phyloP scores from a whole-genome alignment of 2,329 filamentous ascomycete species.

The Decorospora gaudefroyi region DNA sequence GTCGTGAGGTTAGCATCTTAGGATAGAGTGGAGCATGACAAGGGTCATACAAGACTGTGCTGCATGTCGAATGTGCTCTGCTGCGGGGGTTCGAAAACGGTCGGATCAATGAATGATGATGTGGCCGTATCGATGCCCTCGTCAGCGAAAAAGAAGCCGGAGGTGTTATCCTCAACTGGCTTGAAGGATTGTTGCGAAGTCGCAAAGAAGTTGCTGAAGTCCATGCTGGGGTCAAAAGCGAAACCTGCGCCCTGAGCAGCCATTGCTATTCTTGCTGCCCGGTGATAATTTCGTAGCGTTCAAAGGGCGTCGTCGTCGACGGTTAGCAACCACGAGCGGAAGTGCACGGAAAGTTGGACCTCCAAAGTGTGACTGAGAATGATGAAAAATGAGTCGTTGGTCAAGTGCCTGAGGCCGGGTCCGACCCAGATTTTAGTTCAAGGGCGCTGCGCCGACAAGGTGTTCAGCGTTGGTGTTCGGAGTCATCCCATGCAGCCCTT shows the following conservation, averaged over 20 bases:
- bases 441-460: slow-evolving; percentile 24
- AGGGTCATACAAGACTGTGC: slow-evolving; percentile 36
- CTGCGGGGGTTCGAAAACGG: slow-evolving; percentile 28
- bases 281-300: slow-evolving; percentile 20
- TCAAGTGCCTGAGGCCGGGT: slow-evolving; percentile 39
- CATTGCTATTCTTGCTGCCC: slow-evolving; percentile 23
- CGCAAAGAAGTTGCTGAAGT: slow-evolving; percentile 36
- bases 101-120: slow-evolving; percentile 26
- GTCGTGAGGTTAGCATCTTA: slow-evolving; percentile 11
- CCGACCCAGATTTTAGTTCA: slow-evolving; percentile 30
- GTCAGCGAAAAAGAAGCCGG: slow-evolving; percentile 40
- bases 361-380: slow-evolving; percentile 33
- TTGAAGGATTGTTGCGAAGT: slow-evolving; percentile 32
- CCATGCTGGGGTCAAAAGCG: slow-evolving; percentile 41
- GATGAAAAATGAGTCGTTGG: slow-evolving; percentile 38
- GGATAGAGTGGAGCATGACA: background rate
- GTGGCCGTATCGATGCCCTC: slow-evolving; percentile 43
- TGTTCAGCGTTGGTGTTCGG: slow-evolving; percentile 11
- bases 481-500: slow-evolving; percentile 29
- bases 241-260: slow-evolving; percentile 37
- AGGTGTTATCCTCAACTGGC: slow-evolving; percentile 40
- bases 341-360: slow-evolving; percentile 21
- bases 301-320: slow-evolving; percentile 25
- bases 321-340: slow-evolving; percentile 28
- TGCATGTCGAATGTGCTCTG: slow-evolving; percentile 32